Evolutionary conservation across 2,329 filamentous ascomycete species (phyloP), one percentile per base, ranked within the genome.

Genomic region (Xylaria sp.): DNA sequence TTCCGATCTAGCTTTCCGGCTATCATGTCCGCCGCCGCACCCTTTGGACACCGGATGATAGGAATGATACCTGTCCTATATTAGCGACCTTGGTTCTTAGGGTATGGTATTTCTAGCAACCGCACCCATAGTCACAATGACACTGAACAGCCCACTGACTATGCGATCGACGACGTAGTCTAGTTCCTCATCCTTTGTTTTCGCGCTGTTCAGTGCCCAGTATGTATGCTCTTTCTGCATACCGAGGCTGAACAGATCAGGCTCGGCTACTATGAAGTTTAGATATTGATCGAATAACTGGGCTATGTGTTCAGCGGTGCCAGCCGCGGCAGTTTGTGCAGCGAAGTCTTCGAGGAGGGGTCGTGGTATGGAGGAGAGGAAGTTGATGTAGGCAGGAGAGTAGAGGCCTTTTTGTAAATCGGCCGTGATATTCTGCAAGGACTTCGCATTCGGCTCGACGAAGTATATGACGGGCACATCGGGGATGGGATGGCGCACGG

Each of bases 381-480:
- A 97, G 81, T 99, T 99, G 79, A 99, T 88, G 75, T 98, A 96
- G 65, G 94, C 94, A 0, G 94, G 94, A 25, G 92, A 90, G 78
- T 99, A 99, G 28, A 99, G 85, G 50, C 89, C 92, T 67, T 90
- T 92, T 65, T 94, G 87, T 14, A 99, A 86, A 75, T 99, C 96
- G 68, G 82, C 87, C 12, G 93, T 95, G 63, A 99, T 94, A 47
- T 85, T 82, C 73, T 94, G 84, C 51, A 97, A 83, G 75, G 98
- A 98, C 64, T 88, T 82, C 9, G 87, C 76, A 11, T 87, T 96
- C 15, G 95, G 95, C 73, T 99, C 94, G 72, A 99, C 84, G n/a
- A 99, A 85, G 75, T 99, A 99, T 65, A 99, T 89, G 65, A 95
- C 95, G 3, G 95, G 94, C 9, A 98, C 95, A 77, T 99, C 95